Conservation (phyloP, 2,329 filamentous ascomycete genomes). For the Sarocladiaceae sp. region DNA sequence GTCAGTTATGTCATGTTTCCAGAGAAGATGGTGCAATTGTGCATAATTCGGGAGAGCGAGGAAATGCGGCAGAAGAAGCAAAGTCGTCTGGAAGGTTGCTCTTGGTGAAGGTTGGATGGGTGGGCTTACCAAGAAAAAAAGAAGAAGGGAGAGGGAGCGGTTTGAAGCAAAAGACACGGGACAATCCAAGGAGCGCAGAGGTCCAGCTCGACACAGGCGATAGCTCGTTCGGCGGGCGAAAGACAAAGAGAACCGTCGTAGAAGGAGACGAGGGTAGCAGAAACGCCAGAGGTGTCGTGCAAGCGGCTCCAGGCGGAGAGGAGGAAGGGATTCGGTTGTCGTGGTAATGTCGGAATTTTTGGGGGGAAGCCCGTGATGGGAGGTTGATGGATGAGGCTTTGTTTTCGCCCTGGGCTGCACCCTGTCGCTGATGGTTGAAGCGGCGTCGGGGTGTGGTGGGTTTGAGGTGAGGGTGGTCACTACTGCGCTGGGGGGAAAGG, state of each 20-base stretch:
- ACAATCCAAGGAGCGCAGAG: constrained; percentile 6
- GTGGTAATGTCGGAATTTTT: constrained; percentile 5
- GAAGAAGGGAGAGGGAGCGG: neutral
- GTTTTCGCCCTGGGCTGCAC: constrained; percentile 25
- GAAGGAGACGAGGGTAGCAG: constrained; percentile 12
- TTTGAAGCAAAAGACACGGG: constrained; percentile 10
- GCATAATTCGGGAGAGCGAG: neutral
- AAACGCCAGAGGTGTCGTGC: constrained; percentile 2
- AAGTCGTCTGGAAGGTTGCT: neutral
- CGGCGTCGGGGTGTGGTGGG: neutral
- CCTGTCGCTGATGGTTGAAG: constrained; percentile 6
- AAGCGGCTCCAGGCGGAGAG: neutral
- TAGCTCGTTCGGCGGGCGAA: constrained; percentile 10
- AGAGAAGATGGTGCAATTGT: neutral
- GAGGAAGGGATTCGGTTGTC: constrained; percentile 4
- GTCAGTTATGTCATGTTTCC: neutral
- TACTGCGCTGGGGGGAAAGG: neutral
- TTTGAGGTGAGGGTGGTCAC: constrained; percentile 1
- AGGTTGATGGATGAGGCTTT: constrained; percentile 37
- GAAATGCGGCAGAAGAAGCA: neutral
- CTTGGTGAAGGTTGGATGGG: neutral
- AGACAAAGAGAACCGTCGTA: constrained; percentile 8
- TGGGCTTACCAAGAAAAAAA: constrained; percentile 5
- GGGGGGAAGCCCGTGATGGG: constrained; percentile 15
- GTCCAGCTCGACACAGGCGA: constrained; percentile 8